Base-by-base conservation (phyloP, 202 grass and related monocot species). In the Musa balbisiana region DNA sequence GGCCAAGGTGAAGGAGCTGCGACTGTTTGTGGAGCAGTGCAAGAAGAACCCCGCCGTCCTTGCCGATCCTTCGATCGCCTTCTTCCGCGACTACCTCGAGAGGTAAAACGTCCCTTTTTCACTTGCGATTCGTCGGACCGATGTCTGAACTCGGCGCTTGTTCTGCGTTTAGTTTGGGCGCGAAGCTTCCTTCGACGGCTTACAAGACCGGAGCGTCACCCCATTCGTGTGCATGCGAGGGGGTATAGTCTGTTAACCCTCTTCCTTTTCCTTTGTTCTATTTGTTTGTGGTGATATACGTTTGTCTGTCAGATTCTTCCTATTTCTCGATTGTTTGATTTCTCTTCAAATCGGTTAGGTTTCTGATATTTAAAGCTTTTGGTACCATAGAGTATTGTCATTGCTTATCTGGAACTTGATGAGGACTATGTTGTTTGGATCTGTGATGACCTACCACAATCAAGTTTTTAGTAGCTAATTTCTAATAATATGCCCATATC, bases 21-120 rank as follows among this genome's bases (percentile, higher is more conserved):
- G 74, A 17, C 22, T 52, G 9, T 92, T 96, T 77, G 80, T 91
- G 2, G 93, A 91, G 49, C 80, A 87, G 55, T 96, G 93, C 90
- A 85, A 89, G 72, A 85, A 78, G 27, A 80, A 96, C 5, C 87
- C 90, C 9, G 62, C 90, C 16, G 11, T 92, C 62, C 85, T 96
- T 26, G 53, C 63, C 84, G 87, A 92, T 29, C 93, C 90, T 72
- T 82, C 66, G 77, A 80, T 96, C 75, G 52, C 87, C 85, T 96
- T 92, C 90, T 96, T 96, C 85, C 80, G 90, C 53, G 87, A 96
- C 63, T 92, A 89, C 79, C 84, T 96, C 80, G 13, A 78, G 20
- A 92, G 90, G 86, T 92, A 67, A 19, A 54, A 29, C 33, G 4
- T 43, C 33, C 33, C 33, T 43, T 43, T 43, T 43, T 43, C 33